Conservation (phyloP, 2,329 filamentous ascomycete species). For the Rutstroemia sp. region DNA sequence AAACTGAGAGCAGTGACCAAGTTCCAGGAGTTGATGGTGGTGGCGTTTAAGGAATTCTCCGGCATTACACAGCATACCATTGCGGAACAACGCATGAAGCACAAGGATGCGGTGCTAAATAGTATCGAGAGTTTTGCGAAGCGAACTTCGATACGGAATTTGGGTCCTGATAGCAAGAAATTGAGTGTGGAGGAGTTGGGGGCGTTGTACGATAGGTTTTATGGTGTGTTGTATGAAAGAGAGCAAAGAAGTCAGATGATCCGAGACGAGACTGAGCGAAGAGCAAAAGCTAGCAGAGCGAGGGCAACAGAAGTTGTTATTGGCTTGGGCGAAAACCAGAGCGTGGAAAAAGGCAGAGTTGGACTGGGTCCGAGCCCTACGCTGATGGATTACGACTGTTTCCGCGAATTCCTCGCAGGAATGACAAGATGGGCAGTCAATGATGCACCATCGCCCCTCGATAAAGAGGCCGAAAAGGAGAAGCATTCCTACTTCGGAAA, state of each 20-base stretch:
- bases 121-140: conserved; percentile 98
- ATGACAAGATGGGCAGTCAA: conserved; percentile 91
- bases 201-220: conserved; percentile 90
- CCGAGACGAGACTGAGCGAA: conserved; percentile 65
- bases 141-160: conserved; percentile 88
- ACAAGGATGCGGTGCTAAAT: conserved; percentile 88
- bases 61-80: conserved; percentile 92
- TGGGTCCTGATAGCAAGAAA: conserved; percentile 92
- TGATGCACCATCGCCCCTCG: conserved; percentile 61
- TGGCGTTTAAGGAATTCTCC: conserved; percentile 96
- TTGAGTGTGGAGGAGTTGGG: conserved; percentile 79
- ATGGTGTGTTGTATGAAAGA: conserved; percentile 82
- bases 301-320: conserved; percentile 42
- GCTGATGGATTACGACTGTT: conserved; percentile 95
- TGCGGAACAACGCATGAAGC: conserved; percentile 79
- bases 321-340: conserved; percentile 35
- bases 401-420: conserved; percentile 84
- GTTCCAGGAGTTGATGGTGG: conserved; percentile 98
- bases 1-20: conserved; percentile 90
- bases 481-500: conserved; percentile 54
- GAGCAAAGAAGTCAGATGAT: conserved; percentile 75
- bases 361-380: conserved; percentile 84
- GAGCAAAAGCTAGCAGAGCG: conserved; percentile 53
- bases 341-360: conserved; percentile 76
- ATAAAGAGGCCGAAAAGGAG: conserved; percentile 45